These are phyloP conservation scores for Sphagnum fallax DNA, from an alignment of 228 moss, liverwort and hornwort genomes.

Conservation along the genomic window DNA sequence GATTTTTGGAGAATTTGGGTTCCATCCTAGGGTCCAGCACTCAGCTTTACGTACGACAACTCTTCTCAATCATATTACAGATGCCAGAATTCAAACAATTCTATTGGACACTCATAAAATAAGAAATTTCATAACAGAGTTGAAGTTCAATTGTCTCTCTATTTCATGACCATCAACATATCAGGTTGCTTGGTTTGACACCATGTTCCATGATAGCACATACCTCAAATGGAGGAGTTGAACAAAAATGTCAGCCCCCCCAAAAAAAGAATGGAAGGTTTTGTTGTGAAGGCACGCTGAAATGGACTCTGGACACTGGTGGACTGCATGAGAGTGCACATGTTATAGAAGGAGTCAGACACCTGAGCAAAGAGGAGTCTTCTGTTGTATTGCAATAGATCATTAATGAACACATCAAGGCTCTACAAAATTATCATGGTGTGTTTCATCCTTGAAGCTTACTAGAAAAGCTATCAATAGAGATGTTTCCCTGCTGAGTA, in stretches of 20 bases:
- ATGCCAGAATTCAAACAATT: too few species aligned
- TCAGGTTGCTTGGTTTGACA: too few species aligned
- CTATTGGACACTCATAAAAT: too few species aligned
- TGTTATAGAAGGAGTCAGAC: constrained; percentile 3
- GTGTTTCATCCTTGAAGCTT: neutral
- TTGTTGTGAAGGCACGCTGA: constrained; percentile 6
- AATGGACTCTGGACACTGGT: constrained; percentile 3
- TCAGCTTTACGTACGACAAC: too few species aligned
- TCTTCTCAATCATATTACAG: too few species aligned
- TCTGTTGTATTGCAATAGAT: constrained; percentile 7
- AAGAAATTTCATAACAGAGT: too few species aligned
- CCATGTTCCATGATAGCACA: too few species aligned
- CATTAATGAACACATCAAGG: neutral
- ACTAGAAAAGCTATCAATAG: neutral
- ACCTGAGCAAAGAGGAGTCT: constrained; percentile 2
- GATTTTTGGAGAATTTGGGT: too few species aligned
- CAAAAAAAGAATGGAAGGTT: constrained; percentile 2
- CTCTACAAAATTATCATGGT: constrained; percentile 3
- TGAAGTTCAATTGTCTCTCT: too few species aligned
- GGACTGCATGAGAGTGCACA: neutral
- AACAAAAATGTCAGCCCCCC: neutral
- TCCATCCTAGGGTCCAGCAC: too few species aligned
- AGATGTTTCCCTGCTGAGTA: too few species aligned
- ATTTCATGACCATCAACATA: too few species aligned
- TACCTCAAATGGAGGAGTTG: neutral